Percentiles rank a stretch among this genome's conserved stretches.
These are phyloP conservation scores for Lactarius trivialis DNA, from an alignment of 768 basidiomycete species.

Conservation along the genomic window DNA sequence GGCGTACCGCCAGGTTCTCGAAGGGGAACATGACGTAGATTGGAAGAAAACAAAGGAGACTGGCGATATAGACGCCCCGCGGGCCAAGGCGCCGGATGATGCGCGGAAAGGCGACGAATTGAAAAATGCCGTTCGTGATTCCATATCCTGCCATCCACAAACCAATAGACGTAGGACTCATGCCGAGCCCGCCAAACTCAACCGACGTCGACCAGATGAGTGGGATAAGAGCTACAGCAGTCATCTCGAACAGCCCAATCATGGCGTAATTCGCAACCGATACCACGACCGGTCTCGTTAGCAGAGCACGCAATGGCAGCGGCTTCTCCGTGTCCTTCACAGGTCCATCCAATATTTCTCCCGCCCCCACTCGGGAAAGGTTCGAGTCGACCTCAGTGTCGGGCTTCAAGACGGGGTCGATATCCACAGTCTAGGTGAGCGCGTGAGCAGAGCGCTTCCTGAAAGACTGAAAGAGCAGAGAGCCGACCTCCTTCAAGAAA, in stretches of 20 bases:
- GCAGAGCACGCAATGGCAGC: constrained; percentile 32
- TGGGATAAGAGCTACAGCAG: constrained; percentile 36
- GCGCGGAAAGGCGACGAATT: constrained; percentile 34
- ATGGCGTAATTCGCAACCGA: constrained; percentile 39
- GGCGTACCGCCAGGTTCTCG: constrained; percentile 6
- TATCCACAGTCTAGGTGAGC: constrained; percentile 1
- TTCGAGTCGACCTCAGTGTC: not conserved
- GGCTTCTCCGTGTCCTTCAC: constrained; percentile 12
- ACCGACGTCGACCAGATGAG: constrained; percentile 42
- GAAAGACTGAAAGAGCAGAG: not conserved
- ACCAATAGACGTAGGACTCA: constrained; percentile 35
- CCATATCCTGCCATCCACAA: constrained; percentile 33
- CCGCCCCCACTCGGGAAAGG: not conserved
- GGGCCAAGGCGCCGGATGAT: constrained; percentile 34
- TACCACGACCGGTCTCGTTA: constrained; percentile 34
- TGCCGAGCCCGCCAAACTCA: constrained; percentile 36
- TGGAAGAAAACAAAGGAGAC: constrained; percentile 26
- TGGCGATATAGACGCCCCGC: constrained; percentile 29
- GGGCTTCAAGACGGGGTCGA: not conserved
- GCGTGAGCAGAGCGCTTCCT: not conserved
- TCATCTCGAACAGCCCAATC: constrained; percentile 41
- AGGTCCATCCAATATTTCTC: not conserved
- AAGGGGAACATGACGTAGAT: constrained; percentile 29
- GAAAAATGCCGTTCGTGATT: constrained; percentile 33
- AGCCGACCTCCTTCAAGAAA: constrained; percentile 14